Conservation (phyloP, 768 basidiomycete species). For the Antrodiella citrinella region DNA sequence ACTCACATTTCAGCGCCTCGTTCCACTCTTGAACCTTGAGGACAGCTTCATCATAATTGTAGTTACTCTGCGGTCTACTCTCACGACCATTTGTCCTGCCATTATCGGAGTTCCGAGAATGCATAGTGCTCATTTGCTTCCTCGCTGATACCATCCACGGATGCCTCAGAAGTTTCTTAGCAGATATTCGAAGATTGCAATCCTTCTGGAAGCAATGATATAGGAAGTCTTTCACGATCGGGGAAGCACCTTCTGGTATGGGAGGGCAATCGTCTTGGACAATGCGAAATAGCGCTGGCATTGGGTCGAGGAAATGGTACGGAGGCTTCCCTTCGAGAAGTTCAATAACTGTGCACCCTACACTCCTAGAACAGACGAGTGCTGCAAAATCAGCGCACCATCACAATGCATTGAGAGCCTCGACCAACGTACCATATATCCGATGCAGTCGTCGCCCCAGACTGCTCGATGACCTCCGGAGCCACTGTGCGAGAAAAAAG, state of each 20-base stretch:
- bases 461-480: conserved; percentile 97
- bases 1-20: conserved; percentile 84
- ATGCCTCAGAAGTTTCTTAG: conserved; percentile 85
- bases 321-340: conserved; percentile 88
- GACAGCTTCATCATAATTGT: conserved; percentile 91
- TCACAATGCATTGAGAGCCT: not conserved
- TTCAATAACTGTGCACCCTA: conserved; percentile 97
- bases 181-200: conserved; percentile 86
- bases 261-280: conserved; percentile 98
- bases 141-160: conserved; percentile 93
- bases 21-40: conserved; percentile 98
- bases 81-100: conserved; percentile 25
- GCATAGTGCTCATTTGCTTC: conserved; percentile 50
- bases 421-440: conserved; percentile 78
- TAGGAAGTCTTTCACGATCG: conserved; percentile 93
- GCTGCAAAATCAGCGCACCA: not conserved
- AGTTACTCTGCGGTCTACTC: conserved; percentile 59
- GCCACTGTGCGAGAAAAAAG: conserved; percentile 55
- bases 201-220: conserved; percentile 99
- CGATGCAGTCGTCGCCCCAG: conserved; percentile 92
- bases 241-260: conserved; percentile 91
- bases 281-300: conserved; percentile 97
- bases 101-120: not conserved
- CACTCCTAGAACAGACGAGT: conserved; percentile 41
- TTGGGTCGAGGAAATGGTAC: conserved; percentile 91